Evolutionary conservation across 1,284 basidiomycete species (phyloP).

Genomic region (Golubevia sp.): DNA sequence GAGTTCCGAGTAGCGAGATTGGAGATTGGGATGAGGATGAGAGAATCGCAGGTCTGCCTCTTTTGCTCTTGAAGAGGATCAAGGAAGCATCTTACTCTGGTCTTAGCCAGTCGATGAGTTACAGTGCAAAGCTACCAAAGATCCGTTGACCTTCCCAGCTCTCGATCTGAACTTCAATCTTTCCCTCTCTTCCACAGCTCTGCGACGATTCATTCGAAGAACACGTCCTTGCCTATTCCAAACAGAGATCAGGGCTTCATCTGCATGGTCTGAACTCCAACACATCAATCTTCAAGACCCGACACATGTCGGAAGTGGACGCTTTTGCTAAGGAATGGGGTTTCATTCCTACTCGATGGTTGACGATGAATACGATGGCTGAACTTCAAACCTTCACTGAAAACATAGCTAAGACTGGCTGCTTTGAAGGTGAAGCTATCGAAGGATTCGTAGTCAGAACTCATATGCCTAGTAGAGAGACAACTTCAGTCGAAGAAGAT

Average conservation of each 20-base stretch:
- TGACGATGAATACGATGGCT: conserved; percentile 69
- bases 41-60: not conserved
- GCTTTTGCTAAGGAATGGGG: conserved; percentile 85
- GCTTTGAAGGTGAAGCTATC: conserved; percentile 82
- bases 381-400: conserved; percentile 77
- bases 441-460: conserved; percentile 91
- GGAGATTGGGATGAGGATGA: not conserved
- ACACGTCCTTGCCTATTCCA: conserved; percentile 84
- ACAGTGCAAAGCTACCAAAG: no score
- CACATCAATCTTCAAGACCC: conserved; percentile 30
- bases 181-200: conserved; percentile 67
- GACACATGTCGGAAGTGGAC: conserved; percentile 67
- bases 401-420: conserved; percentile 70
- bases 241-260: conserved; percentile 85
- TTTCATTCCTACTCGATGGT: conserved; percentile 79
- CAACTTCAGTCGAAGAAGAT: conserved; percentile 9
- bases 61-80: not conserved
- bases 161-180: not conserved
- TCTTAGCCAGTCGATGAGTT: not conserved
- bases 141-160: not conserved
- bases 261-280: conserved; percentile 69
- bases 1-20: conserved; percentile 29
- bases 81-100: not conserved
- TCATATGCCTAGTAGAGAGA: conserved; percentile 16
- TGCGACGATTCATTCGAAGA: conserved; percentile 98